Evolutionary conservation across 2,329 filamentous ascomycete genomes (phyloP).

Genomic region (Aspergillus sp.): DNA sequence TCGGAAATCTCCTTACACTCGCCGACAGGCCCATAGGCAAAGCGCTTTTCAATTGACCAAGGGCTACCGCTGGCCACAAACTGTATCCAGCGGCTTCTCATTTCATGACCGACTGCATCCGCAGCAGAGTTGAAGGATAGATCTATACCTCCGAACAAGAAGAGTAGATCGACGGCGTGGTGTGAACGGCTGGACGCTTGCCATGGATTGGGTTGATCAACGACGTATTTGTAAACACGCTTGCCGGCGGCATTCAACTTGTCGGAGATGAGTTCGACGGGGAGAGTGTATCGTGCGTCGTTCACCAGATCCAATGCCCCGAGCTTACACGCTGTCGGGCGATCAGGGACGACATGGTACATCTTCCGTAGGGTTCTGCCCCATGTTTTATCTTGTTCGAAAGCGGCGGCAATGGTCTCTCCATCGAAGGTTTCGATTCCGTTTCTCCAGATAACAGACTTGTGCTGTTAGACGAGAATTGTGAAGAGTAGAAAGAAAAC

Average conservation of each 20-base stretch:
- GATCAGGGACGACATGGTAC: slow-evolving; percentile 43
- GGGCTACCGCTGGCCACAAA: slow-evolving; percentile 40
- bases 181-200: slow-evolving; percentile 48
- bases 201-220: slow-evolving; percentile 51
- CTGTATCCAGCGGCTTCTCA: slow-evolving; percentile 43
- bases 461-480: not conserved
- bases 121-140: slow-evolving; percentile 36
- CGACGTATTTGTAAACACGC: slow-evolving; percentile 39
- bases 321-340: slow-evolving; percentile 41
- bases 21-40: slow-evolving; percentile 44
- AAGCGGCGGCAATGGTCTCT: slow-evolving; percentile 34
- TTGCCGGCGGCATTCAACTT: slow-evolving; percentile 27
- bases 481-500: not conserved
- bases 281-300: slow-evolving; percentile 31
- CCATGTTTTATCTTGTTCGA: slow-evolving; percentile 31
- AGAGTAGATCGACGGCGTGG: slow-evolving; percentile 49
- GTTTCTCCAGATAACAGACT: slow-evolving; percentile 48
- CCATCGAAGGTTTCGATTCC: slow-evolving; percentile 40
- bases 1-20: slow-evolving; percentile 33
- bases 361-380: slow-evolving; percentile 35
- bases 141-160: slow-evolving; percentile 46
- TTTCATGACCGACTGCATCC: slow-evolving; percentile 31
- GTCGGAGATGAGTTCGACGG: slow-evolving; percentile 30
- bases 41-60: slow-evolving; percentile 34
- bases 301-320: slow-evolving; percentile 41